Percentiles rank a stretch among this genome's conserved stretches.
Evolutionary conservation across 495 filamentous ascomycete genomes (phyloP).

Genomic region (Aspergillus incahuasiensis): DNA sequence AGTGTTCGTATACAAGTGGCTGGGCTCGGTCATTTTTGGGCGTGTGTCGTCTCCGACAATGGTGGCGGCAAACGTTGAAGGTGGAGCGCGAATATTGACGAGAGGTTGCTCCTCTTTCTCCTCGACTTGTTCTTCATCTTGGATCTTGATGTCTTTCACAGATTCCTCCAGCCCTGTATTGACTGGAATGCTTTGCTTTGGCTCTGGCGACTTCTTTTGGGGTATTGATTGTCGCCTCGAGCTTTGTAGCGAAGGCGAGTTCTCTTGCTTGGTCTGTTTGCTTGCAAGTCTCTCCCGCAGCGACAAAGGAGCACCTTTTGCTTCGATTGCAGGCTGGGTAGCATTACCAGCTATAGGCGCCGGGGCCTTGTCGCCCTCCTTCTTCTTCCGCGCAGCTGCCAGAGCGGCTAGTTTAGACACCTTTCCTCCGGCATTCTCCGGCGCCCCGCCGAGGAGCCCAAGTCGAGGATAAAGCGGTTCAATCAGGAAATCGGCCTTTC

Average conservation of each 20-base stretch:
- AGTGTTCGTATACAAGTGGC: slow-evolving; percentile 33
- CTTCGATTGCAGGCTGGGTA: slow-evolving; percentile 20
- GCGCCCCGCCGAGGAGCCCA: slow-evolving; percentile 72
- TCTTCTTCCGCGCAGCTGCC: slow-evolving; percentile 83
- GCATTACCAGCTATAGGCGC: slow-evolving; percentile 14
- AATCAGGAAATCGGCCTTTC: slow-evolving; percentile 62
- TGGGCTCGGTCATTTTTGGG: slow-evolving; percentile 32
- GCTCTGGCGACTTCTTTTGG: slow-evolving; percentile 18
- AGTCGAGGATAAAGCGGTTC: slow-evolving; percentile 54
- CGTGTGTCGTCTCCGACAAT: slow-evolving; percentile 50
- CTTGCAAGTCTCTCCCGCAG: slow-evolving; percentile 35
- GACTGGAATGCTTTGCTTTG: slow-evolving; percentile 3
- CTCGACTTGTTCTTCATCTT: slow-evolving; percentile 11
- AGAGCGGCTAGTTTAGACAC: slow-evolving; percentile 86
- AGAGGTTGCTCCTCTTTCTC: slow-evolving; percentile 11
- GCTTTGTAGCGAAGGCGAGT: slow-evolving; percentile 19
- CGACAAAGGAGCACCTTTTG: slow-evolving; percentile 23
- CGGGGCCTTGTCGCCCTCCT: slow-evolving; percentile 56
- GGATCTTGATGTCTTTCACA: slow-evolving; percentile 1
- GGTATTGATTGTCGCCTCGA: slow-evolving; percentile 21
- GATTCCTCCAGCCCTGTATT: not conserved
- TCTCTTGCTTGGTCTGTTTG: slow-evolving; percentile 30
- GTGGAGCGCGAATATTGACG: slow-evolving; percentile 36
- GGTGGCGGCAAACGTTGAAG: slow-evolving; percentile 65
- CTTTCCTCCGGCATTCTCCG: slow-evolving; percentile 50